phyloP scores from a whole-genome alignment of 192 early-diverging fungal genomes.

The Entomortierella chlamydospora region DNA sequence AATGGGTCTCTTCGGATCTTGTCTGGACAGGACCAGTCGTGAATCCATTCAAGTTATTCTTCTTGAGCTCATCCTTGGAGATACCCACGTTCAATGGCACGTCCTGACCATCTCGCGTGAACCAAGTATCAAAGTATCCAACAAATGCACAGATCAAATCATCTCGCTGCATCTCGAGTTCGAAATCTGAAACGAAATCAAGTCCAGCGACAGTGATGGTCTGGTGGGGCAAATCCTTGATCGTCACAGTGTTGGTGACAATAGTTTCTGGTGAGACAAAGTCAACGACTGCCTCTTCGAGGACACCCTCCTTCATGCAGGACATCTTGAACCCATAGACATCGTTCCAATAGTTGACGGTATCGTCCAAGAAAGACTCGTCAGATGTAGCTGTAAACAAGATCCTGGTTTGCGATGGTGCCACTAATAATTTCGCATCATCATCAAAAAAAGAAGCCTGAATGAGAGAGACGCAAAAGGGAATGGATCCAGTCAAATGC shows the following conservation, averaged over 20 bases:
- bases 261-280: slow-evolving; percentile 89
- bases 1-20: slow-evolving; percentile 92
- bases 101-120: slow-evolving; percentile 91
- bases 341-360: slow-evolving; percentile 72
- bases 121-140: slow-evolving; percentile 97
- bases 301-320: slow-evolving; percentile 88
- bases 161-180: slow-evolving; percentile 77
- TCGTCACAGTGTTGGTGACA: slow-evolving; percentile 79
- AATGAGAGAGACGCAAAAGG: too few relatives aligned
- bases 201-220: slow-evolving; percentile 92
- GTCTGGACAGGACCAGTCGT: slow-evolving; percentile 82
- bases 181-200: slow-evolving; percentile 86
- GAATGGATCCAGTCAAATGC: too few relatives aligned
- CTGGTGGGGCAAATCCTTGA: slow-evolving; percentile 80
- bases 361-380: slow-evolving; percentile 78
- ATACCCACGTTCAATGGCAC: slow-evolving; percentile 67
- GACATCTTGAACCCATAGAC: slow-evolving; percentile 88
- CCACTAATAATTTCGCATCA: slow-evolving; percentile 36
- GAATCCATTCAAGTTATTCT: slow-evolving; percentile 48
- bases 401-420: slow-evolving; percentile 55
- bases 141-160: slow-evolving; percentile 96
- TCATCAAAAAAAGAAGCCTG: background rate
- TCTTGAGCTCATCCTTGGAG: slow-evolving; percentile 38
- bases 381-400: slow-evolving; percentile 90
- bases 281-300: slow-evolving; percentile 96